A percentile compares a stretch with the other conserved stretches of the same genome.
Conservation (phyloP, 2,329 filamentous ascomycete species). For the Botryotinia convoluta region DNA sequence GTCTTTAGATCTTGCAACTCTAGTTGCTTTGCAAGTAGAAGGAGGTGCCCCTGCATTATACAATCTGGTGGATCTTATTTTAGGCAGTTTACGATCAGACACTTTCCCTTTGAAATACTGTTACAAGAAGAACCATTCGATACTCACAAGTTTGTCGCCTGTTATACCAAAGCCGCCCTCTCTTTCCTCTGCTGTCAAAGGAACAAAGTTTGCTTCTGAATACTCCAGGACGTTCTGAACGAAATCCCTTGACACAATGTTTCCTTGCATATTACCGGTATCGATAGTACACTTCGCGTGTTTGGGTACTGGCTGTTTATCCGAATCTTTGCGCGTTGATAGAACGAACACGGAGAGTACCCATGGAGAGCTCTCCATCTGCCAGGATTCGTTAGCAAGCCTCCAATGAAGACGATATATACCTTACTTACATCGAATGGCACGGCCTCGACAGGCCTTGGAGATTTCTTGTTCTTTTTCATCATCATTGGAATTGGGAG, state of each 20-base stretch:
- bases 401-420: neutral
- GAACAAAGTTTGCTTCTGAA: slow-evolving; percentile 13
- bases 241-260: slow-evolving; percentile 27
- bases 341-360: slow-evolving; percentile 23
- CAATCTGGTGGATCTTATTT: slow-evolving; percentile 86
- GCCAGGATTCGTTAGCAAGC: neutral
- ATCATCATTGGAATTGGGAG: neutral
- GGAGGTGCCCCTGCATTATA: slow-evolving; percentile 80
- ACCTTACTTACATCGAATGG: neutral
- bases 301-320: slow-evolving; percentile 20
- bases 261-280: slow-evolving; percentile 30
- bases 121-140: neutral
- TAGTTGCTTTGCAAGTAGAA: slow-evolving; percentile 73
- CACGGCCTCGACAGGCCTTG: neutral
- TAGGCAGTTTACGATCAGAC: slow-evolving; percentile 80
- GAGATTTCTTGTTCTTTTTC: neutral
- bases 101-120: no score
- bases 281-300: slow-evolving; percentile 27
- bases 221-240: slow-evolving; percentile 22
- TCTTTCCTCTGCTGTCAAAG: slow-evolving; percentile 23
- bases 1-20: slow-evolving; percentile 81
- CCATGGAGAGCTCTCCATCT: slow-evolving; percentile 20
- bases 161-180: slow-evolving; percentile 23
- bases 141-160: slow-evolving; percentile 21
- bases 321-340: slow-evolving; percentile 19